phyloP scores from a whole-genome alignment of 371 early-diverging fungal species.

The Modicella reniformis region DNA sequence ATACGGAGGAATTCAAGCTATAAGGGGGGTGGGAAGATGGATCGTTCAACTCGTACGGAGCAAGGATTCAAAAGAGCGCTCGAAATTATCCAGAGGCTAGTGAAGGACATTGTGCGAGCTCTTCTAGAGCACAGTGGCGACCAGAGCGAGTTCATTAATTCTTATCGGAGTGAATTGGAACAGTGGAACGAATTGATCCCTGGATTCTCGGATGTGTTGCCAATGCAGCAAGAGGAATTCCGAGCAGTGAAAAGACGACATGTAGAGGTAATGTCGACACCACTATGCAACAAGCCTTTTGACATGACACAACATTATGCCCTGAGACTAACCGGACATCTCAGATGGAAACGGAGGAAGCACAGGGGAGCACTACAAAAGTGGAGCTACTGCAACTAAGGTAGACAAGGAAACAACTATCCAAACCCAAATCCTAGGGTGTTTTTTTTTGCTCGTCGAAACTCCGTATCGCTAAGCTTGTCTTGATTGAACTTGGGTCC shows the following conservation, averaged over 20 bases:
- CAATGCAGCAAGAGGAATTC: neutral
- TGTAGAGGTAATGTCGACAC: slow-evolving; percentile 7
- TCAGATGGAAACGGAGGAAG: too few relatives aligned
- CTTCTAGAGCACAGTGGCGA: neutral
- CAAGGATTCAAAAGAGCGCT: neutral
- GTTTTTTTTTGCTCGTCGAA: neutral
- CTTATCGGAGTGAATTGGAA: neutral
- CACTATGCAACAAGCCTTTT: neutral
- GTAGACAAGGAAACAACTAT: too few relatives aligned
- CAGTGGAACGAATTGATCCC: slow-evolving; percentile 18
- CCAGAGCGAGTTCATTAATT: neutral
- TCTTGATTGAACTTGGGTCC: neutral
- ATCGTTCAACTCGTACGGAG: neutral
- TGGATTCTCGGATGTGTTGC: slow-evolving; percentile 9
- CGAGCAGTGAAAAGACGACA: slow-evolving; percentile 4
- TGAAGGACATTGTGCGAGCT: slow-evolving; percentile 2
- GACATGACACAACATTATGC: too few relatives aligned
- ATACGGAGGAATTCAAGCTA: neutral
- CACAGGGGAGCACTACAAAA: neutral
- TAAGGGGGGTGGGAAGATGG: neutral
- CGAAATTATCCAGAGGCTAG: slow-evolving; percentile 5
- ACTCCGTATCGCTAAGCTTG: neutral
- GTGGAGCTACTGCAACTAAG: neutral
- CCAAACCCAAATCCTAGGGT: too few relatives aligned
- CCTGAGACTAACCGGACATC: too few relatives aligned